phyloP scores from a whole-genome alignment of 108 stramenopile genomes.

The Nitzschia putrida region DNA sequence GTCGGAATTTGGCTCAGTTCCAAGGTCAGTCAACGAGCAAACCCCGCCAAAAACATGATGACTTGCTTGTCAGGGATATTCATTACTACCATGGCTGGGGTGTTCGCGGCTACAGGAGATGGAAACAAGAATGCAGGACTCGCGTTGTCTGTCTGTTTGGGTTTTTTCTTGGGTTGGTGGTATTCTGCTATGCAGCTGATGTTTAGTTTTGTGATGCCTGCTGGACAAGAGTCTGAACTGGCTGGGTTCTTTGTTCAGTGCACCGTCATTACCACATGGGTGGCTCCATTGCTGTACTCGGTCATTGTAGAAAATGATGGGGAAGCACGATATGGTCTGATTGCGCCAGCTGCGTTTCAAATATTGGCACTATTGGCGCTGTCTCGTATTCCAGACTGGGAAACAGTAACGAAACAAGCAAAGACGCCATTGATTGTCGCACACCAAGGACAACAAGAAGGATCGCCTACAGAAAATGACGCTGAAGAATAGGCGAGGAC shows the following conservation, averaged over 20 bases:
- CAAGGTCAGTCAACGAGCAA: constrained; percentile 16
- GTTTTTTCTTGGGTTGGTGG: constrained; percentile 52
- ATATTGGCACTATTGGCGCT: neutral
- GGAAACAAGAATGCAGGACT: neutral
- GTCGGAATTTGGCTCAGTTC: constrained; percentile 38
- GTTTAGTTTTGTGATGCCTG: constrained; percentile 38
- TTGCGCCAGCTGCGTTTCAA: neutral
- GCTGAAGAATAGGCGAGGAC: neutral
- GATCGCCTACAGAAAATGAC: too few relatives aligned
- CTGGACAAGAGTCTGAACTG: constrained; percentile 59
- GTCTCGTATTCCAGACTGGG: constrained; percentile 2
- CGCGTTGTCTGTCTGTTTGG: constrained; percentile 27
- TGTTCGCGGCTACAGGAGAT: neutral
- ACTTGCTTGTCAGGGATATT: neutral
- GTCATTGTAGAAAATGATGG: constrained; percentile 30
- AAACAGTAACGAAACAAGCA: neutral
- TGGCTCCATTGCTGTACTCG: constrained; percentile 60
- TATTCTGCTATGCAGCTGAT: constrained; percentile 55
- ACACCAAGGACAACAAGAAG: neutral
- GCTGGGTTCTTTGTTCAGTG: constrained; percentile 57
- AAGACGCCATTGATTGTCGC: neutral
- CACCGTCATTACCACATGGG: constrained; percentile 48
- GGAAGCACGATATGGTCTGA: constrained; percentile 10
- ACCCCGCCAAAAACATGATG: constrained; percentile 42
- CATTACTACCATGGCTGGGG: constrained; percentile 4